phyloP scores from a whole-genome alignment of 2,329 filamentous ascomycete genomes.

The Trichoderma aggressivum region DNA sequence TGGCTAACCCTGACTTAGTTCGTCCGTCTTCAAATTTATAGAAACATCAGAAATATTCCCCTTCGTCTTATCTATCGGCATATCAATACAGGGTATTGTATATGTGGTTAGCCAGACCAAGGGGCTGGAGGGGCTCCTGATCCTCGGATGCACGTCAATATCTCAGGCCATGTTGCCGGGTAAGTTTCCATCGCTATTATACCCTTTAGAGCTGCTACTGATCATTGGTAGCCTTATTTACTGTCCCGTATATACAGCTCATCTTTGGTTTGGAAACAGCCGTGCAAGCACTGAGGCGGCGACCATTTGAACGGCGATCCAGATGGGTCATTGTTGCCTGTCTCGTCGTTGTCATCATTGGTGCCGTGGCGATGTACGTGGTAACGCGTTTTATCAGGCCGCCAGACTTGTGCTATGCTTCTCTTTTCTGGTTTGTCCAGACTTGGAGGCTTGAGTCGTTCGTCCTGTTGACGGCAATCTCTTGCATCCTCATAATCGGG shows the following conservation, averaged over 20 bases:
- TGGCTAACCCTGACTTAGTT: constrained; percentile 27
- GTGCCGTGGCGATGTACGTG: constrained; percentile 55
- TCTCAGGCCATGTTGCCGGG: constrained; percentile 60
- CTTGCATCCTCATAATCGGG: constrained; percentile 48
- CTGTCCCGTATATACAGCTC: constrained; percentile 63
- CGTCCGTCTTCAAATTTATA: constrained; percentile 42
- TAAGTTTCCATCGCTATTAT: constrained; percentile 31
- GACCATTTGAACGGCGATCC: constrained; percentile 55
- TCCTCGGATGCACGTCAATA: constrained; percentile 49
- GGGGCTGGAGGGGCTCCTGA: constrained; percentile 51
- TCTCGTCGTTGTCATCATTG: constrained; percentile 32
- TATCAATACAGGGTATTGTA: constrained; percentile 54
- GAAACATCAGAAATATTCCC: constrained; percentile 50
- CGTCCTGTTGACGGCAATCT: constrained; percentile 49
- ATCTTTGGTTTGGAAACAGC: constrained; percentile 63
- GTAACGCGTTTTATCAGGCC: constrained; percentile 55
- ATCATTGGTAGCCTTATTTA: constrained; percentile 55
- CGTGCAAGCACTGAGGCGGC: constrained; percentile 50
- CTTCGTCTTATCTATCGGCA: constrained; percentile 54
- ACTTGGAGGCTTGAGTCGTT: constrained; percentile 58
- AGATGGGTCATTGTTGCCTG: constrained; percentile 53
- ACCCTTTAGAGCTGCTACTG: not conserved
- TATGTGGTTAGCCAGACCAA: constrained; percentile 56
- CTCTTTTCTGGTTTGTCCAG: constrained; percentile 64
- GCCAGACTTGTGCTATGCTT: constrained; percentile 61